Conservation (phyloP, 2,329 filamentous ascomycete genomes). For the Trichoderma oligosporum region DNA sequence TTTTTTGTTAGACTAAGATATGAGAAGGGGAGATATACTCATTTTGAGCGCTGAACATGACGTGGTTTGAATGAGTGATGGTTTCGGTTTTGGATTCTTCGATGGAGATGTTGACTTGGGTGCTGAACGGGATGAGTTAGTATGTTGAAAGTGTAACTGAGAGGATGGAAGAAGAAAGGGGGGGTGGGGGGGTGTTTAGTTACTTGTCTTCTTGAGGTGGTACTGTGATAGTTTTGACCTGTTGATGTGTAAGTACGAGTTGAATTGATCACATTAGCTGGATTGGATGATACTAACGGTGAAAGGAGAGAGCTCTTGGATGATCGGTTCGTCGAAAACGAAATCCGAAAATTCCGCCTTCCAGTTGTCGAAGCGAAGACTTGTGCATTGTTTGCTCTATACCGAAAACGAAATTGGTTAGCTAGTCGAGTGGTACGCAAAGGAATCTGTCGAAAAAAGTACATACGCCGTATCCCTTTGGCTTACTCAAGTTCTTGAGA, state of each 20-base stretch:
- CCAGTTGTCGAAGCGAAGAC: constrained; percentile 17
- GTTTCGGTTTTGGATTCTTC: constrained; percentile 11
- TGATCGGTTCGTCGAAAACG: constrained; percentile 16
- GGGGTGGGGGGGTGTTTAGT: no score
- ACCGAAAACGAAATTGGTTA: not conserved
- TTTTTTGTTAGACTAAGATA: not conserved
- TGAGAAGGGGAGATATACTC: not conserved
- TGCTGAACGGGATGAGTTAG: not conserved
- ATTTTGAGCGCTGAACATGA: constrained; percentile 13
- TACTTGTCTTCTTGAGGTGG: constrained; percentile 13
- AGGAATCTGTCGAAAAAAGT: constrained; percentile 3
- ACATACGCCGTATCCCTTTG: constrained; percentile 16
- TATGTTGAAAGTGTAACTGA: not conserved
- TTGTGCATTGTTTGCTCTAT: constrained; percentile 17
- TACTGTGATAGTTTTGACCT: constrained; percentile 14
- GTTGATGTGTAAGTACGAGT: not conserved
- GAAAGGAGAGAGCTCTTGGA: constrained; percentile 16
- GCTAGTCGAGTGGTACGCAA: no score
- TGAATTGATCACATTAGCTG: no score
- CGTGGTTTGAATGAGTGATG: constrained; percentile 10
- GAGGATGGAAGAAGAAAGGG: no score
- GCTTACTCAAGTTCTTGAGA: constrained; percentile 17
- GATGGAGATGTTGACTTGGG: constrained; percentile 16
- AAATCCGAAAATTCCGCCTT: constrained; percentile 13
- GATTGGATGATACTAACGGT: not conserved